phyloP scores from a whole-genome alignment of 176 grass and related monocot species.

The Hsuehochloa calcarea region DNA sequence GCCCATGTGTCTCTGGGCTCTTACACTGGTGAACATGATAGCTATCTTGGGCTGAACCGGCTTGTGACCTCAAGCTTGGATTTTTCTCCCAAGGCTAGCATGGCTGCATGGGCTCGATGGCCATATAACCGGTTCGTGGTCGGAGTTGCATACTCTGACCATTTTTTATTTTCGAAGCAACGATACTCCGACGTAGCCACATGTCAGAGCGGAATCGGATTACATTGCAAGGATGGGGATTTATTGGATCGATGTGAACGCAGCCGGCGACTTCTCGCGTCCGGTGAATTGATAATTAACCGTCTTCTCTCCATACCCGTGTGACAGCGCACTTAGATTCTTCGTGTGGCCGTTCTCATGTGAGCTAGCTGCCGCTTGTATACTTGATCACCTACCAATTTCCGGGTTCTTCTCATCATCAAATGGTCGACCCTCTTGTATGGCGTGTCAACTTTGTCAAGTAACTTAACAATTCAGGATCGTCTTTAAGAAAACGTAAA shows the following conservation, averaged over 20 bases:
- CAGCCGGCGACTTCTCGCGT: background rate
- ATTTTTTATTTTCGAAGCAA: too few relatives aligned
- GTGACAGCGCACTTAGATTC: conserved; percentile 19
- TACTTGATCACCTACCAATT: background rate
- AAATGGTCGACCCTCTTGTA: background rate
- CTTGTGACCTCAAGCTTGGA: too few relatives aligned
- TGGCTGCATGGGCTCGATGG: too few relatives aligned
- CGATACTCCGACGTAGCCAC: too few relatives aligned
- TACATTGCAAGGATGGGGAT: background rate
- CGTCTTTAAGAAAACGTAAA: background rate
- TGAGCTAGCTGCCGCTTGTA: conserved; percentile 10
- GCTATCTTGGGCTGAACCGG: too few relatives aligned
- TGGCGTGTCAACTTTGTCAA: conserved; percentile 8
- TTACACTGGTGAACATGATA: too few relatives aligned
- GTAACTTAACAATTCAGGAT: background rate
- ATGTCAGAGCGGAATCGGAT: background rate
- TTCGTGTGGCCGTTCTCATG: conserved; percentile 13
- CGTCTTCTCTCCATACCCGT: background rate
- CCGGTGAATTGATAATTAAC: background rate
- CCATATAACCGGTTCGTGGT: too few relatives aligned
- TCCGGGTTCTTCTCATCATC: background rate
- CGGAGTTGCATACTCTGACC: too few relatives aligned
- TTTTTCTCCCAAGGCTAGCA: too few relatives aligned
- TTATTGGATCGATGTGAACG: background rate
- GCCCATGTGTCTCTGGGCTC: too few relatives aligned